Evolutionary conservation across 2,329 filamentous ascomycete species (phyloP).

Genomic region (Alternaria sp.): DNA sequence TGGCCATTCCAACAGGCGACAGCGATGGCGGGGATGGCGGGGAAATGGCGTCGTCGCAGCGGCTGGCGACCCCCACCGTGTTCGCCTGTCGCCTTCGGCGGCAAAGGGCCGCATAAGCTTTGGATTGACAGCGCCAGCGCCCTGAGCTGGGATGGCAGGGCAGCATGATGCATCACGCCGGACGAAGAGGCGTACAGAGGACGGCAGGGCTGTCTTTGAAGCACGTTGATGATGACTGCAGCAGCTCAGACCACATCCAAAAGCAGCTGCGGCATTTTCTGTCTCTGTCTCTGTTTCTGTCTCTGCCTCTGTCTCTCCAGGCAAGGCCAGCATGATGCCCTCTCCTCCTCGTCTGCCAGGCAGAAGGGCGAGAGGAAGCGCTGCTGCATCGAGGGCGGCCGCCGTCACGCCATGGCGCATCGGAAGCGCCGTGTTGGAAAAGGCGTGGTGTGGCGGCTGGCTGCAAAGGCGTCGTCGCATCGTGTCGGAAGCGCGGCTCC

Average conservation of each 20-base stretch:
- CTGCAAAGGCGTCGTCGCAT: slow-evolving; percentile 2
- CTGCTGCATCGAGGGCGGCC: not conserved
- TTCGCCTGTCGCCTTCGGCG: slow-evolving; percentile 25
- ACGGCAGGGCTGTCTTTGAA: slow-evolving; percentile 12
- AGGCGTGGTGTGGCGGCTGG: not conserved
- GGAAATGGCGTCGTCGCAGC: slow-evolving; percentile 2
- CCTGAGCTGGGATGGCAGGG: slow-evolving; percentile 10
- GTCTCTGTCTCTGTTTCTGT: slow-evolving; percentile 17
- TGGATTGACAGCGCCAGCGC: slow-evolving; percentile 18
- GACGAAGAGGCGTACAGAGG: slow-evolving; percentile 12
- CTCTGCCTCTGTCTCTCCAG: slow-evolving; percentile 1
- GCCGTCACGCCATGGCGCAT: slow-evolving; percentile 5
- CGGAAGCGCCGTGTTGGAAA: not conserved
- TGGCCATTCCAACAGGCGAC: slow-evolving; percentile 11
- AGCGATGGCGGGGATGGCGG: slow-evolving; percentile 8
- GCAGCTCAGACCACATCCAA: slow-evolving; percentile 17
- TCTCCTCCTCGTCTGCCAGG: slow-evolving; percentile 6
- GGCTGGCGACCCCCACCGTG: slow-evolving; percentile 23
- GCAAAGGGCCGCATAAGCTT: slow-evolving; percentile 23
- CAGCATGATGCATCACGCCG: slow-evolving; percentile 12
- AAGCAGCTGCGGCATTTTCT: slow-evolving; percentile 31
- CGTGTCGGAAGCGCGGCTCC: slow-evolving; percentile 4
- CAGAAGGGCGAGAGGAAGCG: not conserved
- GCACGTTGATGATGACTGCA: slow-evolving; percentile 22
- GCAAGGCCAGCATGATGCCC: slow-evolving; percentile 18